These are phyloP conservation scores for Clonostachys rosea DNA, from an alignment of 2,329 filamentous ascomycete species.

Conservation along the genomic window DNA sequence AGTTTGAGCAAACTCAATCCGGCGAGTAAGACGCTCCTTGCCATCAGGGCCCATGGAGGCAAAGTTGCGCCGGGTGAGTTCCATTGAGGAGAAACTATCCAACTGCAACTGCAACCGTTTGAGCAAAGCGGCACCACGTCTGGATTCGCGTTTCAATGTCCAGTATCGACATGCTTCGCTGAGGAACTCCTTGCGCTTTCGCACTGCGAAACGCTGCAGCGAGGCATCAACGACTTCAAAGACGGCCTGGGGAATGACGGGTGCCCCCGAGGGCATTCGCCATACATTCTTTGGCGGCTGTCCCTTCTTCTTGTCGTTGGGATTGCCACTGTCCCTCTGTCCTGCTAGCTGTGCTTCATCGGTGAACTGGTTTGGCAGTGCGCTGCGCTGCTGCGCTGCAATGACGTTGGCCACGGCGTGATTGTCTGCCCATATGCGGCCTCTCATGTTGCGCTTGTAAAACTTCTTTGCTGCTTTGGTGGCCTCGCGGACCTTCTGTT, in stretches of 20 bases:
- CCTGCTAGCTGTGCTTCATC: conserved; percentile 60
- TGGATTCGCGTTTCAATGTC: conserved; percentile 92
- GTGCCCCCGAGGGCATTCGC: conserved; percentile 91
- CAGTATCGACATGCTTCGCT: conserved; percentile 95
- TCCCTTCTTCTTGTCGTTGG: conserved; percentile 76
- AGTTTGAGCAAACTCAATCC: conserved; percentile 82
- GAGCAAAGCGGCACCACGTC: conserved; percentile 83
- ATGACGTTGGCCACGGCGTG: conserved; percentile 78
- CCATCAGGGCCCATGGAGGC: conserved; percentile 89
- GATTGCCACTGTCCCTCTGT: conserved; percentile 73
- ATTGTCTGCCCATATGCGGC: conserved; percentile 87
- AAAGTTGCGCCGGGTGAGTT: conserved; percentile 92
- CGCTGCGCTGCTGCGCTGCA: conserved; percentile 65
- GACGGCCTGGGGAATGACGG: conserved; percentile 85
- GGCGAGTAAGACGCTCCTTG: conserved; percentile 68
- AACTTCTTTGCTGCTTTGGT: conserved; percentile 81
- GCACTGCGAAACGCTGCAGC: conserved; percentile 71
- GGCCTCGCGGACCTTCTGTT: conserved; percentile 77
- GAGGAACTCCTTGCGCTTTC: conserved; percentile 87
- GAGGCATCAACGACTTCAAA: conserved; percentile 82
- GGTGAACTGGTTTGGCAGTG: conserved; percentile 10
- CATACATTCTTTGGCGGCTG: conserved; percentile 47
- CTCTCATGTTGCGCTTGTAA: conserved; percentile 86
- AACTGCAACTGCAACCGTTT: conserved; percentile 92
- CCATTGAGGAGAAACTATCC: conserved; percentile 96